Conservation (phyloP, 768 basidiomycete species). For the Podaxis sp. region DNA sequence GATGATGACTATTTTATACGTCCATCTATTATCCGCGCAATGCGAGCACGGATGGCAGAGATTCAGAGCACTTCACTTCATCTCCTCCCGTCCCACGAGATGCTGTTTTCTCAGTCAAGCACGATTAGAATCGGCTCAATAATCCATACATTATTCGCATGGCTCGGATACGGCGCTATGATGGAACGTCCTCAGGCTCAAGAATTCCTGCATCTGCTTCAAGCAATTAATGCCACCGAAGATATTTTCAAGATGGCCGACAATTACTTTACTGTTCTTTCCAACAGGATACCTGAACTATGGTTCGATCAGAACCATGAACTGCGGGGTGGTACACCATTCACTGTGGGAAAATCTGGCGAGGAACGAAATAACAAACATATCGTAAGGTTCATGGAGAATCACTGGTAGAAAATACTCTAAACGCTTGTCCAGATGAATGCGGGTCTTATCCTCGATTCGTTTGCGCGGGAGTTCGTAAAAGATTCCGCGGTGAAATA, state of each 20-base stretch:
- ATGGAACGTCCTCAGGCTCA: slow-evolving; percentile 37
- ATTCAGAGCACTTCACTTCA: slow-evolving; percentile 32
- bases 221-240: slow-evolving; percentile 35
- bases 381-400: slow-evolving; percentile 39
- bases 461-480: slow-evolving; percentile 17
- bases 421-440: slow-evolving; percentile 27
- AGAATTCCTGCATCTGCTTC: slow-evolving; percentile 46
- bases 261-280: slow-evolving; percentile 61
- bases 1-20: slow-evolving; percentile 66
- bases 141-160: slow-evolving; percentile 56
- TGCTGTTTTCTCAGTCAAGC: slow-evolving; percentile 49
- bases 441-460: slow-evolving; percentile 42
- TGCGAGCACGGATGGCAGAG: slow-evolving; percentile 37
- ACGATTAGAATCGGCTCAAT: slow-evolving; percentile 29
- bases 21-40: slow-evolving; percentile 49
- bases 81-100: slow-evolving; percentile 58
- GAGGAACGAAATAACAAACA: slow-evolving; percentile 52
- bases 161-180: slow-evolving; percentile 64
- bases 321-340: slow-evolving; percentile 55
- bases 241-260: slow-evolving; percentile 64
- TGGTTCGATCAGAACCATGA: slow-evolving; percentile 66
- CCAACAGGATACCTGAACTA: slow-evolving; percentile 49
- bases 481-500: neutral
- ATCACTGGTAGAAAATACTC: neutral
- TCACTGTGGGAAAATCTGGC: slow-evolving; percentile 57